These are phyloP conservation scores for Tetradesmus lagerheimii DNA, from an alignment of 139 green algal genomes.

Conservation along the genomic window DNA sequence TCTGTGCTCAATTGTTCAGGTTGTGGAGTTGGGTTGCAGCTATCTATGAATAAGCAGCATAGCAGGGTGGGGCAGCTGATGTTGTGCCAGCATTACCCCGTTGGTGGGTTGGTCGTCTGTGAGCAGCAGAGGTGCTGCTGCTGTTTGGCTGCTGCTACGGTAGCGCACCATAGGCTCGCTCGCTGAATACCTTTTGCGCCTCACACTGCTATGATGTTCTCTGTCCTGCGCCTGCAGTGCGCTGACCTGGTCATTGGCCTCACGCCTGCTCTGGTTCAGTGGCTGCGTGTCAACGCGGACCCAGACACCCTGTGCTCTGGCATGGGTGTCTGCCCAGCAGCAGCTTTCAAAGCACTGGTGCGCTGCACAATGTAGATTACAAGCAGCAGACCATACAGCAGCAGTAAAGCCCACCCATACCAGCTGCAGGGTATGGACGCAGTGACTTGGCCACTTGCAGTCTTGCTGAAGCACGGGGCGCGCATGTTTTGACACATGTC, in stretches of 20 bases:
- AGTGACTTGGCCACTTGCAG: too few relatives aligned
- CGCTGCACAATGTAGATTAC: not conserved
- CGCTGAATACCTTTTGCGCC: not conserved
- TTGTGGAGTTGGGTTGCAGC: not conserved
- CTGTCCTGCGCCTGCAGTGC: conserved; percentile 31
- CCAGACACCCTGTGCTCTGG: conserved; percentile 20
- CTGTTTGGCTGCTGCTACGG: too few relatives aligned
- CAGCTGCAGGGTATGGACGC: too few relatives aligned
- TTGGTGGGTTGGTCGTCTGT: too few relatives aligned
- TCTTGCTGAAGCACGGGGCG: too few relatives aligned
- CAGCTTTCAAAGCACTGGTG: not conserved
- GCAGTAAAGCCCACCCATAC: not conserved
- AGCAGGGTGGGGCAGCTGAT: not conserved
- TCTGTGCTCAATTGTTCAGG: too few relatives aligned
- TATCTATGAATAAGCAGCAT: not conserved
- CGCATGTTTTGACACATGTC: too few relatives aligned
- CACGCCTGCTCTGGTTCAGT: conserved; percentile 36
- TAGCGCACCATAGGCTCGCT: too few relatives aligned
- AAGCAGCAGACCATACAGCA: not conserved
- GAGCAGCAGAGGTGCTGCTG: too few relatives aligned
- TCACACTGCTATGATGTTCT: not conserved
- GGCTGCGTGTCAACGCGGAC: conserved; percentile 28
- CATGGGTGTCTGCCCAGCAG: conserved; percentile 15
- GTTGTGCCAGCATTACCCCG: too few relatives aligned
- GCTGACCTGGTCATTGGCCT: conserved; percentile 29